Percentiles rank a stretch among this genome's conserved stretches.
phyloP scores from a whole-genome alignment of 2,329 filamentous ascomycete genomes.

The Cytospora piceae region DNA sequence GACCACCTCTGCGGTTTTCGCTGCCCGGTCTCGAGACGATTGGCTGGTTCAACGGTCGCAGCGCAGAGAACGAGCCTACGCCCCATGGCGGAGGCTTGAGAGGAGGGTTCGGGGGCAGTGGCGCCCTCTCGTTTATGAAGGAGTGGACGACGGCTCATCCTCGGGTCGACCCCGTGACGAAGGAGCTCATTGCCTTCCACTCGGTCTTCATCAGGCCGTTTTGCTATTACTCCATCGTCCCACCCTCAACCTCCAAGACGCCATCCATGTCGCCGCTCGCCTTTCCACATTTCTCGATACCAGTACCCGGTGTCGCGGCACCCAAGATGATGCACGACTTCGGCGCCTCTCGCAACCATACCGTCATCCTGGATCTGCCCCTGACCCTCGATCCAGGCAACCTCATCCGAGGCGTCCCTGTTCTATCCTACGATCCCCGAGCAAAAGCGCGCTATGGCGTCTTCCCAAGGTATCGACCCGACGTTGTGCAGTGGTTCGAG shows the following conservation, averaged over 20 bases:
- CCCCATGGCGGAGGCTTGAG: conserved; percentile 11
- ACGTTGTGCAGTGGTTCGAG: conserved; percentile 67
- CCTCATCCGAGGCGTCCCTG: conserved; percentile 56
- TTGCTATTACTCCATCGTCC: conserved; percentile 63
- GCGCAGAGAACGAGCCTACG: conserved; percentile 54
- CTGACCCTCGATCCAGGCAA: conserved; percentile 68
- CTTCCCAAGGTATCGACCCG: conserved; percentile 64
- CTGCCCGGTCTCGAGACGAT: conserved; percentile 68
- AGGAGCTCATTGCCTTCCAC: conserved; percentile 70
- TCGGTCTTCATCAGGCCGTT: conserved; percentile 67
- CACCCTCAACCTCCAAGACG: conserved; percentile 19
- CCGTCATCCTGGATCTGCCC: conserved; percentile 71
- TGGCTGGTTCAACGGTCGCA: conserved; percentile 69
- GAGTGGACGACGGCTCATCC: conserved; percentile 75
- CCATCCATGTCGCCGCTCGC: conserved; percentile 15
- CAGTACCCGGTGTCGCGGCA: conserved; percentile 63
- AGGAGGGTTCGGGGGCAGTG: conserved; percentile 56
- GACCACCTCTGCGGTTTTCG: conserved; percentile 67
- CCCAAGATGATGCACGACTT: conserved; percentile 81
- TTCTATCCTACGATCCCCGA: conserved; percentile 62
- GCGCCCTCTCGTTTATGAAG: conserved; percentile 63
- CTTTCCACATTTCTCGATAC: conserved; percentile 49
- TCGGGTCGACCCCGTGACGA: conserved; percentile 65
- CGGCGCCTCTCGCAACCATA: conserved; percentile 65
- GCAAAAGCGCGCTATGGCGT: conserved; percentile 66